phyloP scores from a whole-genome alignment of 352 stramenopile species.

The Pythium pyrilobum region DNA sequence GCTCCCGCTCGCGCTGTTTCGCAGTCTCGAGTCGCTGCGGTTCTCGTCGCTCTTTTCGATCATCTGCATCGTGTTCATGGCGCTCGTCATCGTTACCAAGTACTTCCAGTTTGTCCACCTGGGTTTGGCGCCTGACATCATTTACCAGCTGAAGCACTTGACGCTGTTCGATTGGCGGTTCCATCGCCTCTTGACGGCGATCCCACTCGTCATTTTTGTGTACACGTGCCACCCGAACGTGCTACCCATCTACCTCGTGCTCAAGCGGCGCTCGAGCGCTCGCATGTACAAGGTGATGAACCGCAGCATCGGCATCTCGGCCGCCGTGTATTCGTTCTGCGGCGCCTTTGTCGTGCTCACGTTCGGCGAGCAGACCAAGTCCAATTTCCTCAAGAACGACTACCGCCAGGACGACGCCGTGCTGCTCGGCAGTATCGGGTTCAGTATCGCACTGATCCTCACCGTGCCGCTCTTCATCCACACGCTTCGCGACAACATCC shows the following conservation, averaged over 20 bases:
- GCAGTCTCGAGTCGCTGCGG: slow-evolving; percentile 72
- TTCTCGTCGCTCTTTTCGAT: slow-evolving; percentile 89
- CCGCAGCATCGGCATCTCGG: slow-evolving; percentile 73
- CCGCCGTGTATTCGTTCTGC: slow-evolving; percentile 69
- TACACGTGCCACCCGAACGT: slow-evolving; percentile 89
- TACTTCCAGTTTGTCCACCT: slow-evolving; percentile 86
- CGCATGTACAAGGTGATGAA: slow-evolving; percentile 90
- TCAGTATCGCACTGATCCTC: slow-evolving; percentile 78
- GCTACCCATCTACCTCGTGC: slow-evolving; percentile 84
- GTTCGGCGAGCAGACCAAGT: slow-evolving; percentile 67
- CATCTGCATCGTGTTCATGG: slow-evolving; percentile 85
- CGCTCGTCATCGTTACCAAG: slow-evolving; percentile 84
- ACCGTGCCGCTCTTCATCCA: slow-evolving; percentile 83
- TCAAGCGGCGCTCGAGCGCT: slow-evolving; percentile 74
- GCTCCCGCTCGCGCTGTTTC: slow-evolving; percentile 75
- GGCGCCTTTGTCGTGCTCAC: slow-evolving; percentile 83
- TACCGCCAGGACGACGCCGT: slow-evolving; percentile 72
- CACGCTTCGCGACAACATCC: slow-evolving; percentile 79
- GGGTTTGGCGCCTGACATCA: slow-evolving; percentile 51
- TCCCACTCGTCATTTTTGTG: slow-evolving; percentile 84
- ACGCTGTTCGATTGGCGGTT: slow-evolving; percentile 66
- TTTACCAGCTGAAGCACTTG: slow-evolving; percentile 72
- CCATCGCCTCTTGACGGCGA: slow-evolving; percentile 51
- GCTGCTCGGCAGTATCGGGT: slow-evolving; percentile 63
- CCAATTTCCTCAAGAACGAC: slow-evolving; percentile 88